These are phyloP conservation scores for Odonthalia washingtoniensis DNA, from an alignment of 31 red algal genomes.

Conservation along the genomic window DNA sequence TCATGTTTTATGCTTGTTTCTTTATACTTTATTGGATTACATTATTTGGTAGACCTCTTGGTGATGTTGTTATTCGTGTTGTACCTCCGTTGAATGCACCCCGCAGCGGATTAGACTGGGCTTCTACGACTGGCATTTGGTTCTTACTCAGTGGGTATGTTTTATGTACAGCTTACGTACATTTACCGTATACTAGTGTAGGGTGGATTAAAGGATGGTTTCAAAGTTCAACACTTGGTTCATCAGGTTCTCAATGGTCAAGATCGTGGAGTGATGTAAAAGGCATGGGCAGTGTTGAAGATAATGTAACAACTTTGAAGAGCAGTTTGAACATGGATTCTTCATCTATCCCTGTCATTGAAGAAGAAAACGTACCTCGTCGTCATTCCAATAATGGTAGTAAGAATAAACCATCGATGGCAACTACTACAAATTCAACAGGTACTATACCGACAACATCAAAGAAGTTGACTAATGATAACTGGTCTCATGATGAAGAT, in stretches of 20 bases:
- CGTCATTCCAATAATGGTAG: too few species aligned
- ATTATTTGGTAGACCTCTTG: constrained; percentile 55
- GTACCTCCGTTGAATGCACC: not conserved
- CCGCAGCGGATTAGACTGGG: constrained; percentile 6
- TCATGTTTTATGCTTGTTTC: constrained; percentile 64
- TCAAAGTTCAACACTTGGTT: constrained; percentile 24
- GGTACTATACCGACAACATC: too few species aligned
- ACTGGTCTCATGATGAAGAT: constrained; percentile 47
- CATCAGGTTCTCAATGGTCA: constrained; percentile 53
- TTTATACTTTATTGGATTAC: constrained; percentile 48
- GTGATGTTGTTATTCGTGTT: constrained; percentile 28
- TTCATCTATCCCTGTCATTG: not conserved
- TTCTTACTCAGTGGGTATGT: constrained; percentile 55
- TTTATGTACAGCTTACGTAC: constrained; percentile 62
- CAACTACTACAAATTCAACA: too few species aligned
- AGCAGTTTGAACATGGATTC: not conserved
- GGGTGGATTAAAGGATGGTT: constrained; percentile 68
- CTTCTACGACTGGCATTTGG: constrained; percentile 43
- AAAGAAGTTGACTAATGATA: not conserved
- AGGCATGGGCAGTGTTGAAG: not conserved
- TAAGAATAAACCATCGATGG: too few species aligned
- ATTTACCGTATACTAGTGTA: constrained; percentile 62
- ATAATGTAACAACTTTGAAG: not conserved
- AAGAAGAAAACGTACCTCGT: too few species aligned
- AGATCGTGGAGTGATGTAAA: not conserved